Evolutionary conservation across 1,139 yeast genomes (phyloP).

Genomic region (Lodderomyces metapsilosis): DNA sequence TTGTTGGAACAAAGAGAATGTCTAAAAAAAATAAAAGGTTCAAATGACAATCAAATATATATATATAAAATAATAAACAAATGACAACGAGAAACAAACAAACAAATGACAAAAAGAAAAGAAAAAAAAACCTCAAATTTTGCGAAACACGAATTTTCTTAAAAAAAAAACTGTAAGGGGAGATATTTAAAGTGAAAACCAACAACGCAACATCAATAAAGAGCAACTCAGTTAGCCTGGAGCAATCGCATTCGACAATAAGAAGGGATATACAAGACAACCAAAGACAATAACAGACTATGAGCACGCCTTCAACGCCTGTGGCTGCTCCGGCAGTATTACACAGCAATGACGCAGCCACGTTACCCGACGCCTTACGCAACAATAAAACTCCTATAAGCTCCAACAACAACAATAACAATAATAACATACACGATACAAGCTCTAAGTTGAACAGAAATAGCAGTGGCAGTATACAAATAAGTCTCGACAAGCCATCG

Average conservation of each 20-base stretch:
- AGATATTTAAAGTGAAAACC: too few species aligned
- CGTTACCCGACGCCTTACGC: constrained; percentile 3
- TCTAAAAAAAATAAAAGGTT: too few species aligned
- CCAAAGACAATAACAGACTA: background rate
- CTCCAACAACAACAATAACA: background rate
- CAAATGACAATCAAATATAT: background rate
- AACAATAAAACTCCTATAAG: constrained; percentile 2
- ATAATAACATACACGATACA: background rate
- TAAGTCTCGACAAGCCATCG: constrained; percentile 16
- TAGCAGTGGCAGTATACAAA: background rate
- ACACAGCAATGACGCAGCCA: constrained; percentile 4
- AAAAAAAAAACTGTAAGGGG: background rate
- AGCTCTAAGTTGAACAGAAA: background rate
- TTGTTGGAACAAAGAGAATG: too few species aligned
- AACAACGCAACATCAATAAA: too few species aligned
- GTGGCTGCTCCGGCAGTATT: constrained; percentile 20
- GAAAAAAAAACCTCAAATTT: background rate
- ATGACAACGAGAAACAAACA: background rate
- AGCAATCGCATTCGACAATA: too few species aligned
- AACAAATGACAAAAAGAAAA: background rate
- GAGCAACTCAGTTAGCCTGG: too few species aligned
- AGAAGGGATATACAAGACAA: too few species aligned
- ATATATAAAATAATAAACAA: background rate
- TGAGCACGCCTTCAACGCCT: constrained; percentile 36
- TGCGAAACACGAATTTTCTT: background rate